A percentile compares a stretch with the other conserved stretches of the same genome.
phyloP scores from a whole-genome alignment of 108 stramenopile genomes.

The Pseudonitzschia delicatissima region DNA sequence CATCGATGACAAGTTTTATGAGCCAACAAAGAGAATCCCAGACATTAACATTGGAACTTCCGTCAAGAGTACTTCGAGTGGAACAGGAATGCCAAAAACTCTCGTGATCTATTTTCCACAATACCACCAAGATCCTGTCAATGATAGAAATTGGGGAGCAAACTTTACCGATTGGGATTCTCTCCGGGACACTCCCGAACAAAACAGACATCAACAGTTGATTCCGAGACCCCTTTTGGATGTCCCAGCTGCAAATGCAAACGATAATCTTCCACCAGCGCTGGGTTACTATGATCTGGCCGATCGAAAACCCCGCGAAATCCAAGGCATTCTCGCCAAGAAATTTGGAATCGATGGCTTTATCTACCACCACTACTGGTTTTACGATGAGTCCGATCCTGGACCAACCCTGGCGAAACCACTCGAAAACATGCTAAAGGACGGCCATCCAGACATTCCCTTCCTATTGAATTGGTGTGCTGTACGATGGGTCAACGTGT shows the following conservation, averaged over 20 bases:
- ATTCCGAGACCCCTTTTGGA: slow-evolving; percentile 51
- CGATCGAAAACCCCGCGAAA: slow-evolving; percentile 25
- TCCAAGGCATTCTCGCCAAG: slow-evolving; percentile 48
- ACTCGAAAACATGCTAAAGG: slow-evolving; percentile 50
- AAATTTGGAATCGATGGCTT: slow-evolving; percentile 65
- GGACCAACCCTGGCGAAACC: slow-evolving; percentile 45
- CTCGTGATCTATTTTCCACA: slow-evolving; percentile 65
- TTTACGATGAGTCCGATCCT: slow-evolving; percentile 38
- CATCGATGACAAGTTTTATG: no score
- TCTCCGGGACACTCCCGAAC: slow-evolving; percentile 34
- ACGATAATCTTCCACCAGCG: slow-evolving; percentile 1
- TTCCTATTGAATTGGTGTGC: slow-evolving; percentile 64
- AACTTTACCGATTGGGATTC: slow-evolving; percentile 66
- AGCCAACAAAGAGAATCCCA: no score
- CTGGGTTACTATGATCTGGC: slow-evolving; percentile 58
- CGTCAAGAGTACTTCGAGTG: no score
- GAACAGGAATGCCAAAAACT: slow-evolving; percentile 30
- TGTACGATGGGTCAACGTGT: slow-evolving; percentile 42
- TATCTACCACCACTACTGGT: slow-evolving; percentile 72
- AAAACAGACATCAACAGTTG: slow-evolving; percentile 34
- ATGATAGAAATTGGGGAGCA: slow-evolving; percentile 58
- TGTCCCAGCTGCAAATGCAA: neutral
- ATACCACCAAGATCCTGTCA: slow-evolving; percentile 61
- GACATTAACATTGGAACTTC: no score
- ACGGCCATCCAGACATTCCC: slow-evolving; percentile 60